These are phyloP conservation scores for Russula abietina DNA, from an alignment of 768 basidiomycete genomes.

Conservation along the genomic window DNA sequence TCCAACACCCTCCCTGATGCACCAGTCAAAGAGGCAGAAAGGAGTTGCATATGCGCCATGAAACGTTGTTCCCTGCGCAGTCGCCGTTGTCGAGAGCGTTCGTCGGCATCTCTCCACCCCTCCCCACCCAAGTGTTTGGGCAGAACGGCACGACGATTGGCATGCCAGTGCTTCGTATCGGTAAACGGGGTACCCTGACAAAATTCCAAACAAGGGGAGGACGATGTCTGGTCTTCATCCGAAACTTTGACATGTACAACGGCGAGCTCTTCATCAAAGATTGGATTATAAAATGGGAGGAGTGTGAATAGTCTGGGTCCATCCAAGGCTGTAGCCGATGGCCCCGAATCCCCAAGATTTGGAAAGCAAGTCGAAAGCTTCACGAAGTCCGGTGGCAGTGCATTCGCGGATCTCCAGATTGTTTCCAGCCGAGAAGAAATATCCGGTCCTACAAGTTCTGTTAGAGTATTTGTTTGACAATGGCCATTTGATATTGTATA, in stretches of 20 bases:
- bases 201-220: slow-evolving; percentile 34
- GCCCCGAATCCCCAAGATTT: background rate
- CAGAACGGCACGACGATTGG: slow-evolving; percentile 40
- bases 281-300: slow-evolving; percentile 36
- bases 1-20: slow-evolving; percentile 50
- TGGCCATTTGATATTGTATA: slow-evolving; percentile 31
- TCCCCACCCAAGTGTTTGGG: slow-evolving; percentile 52
- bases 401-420: slow-evolving; percentile 28
- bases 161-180: slow-evolving; percentile 61
- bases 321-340: slow-evolving; percentile 24
- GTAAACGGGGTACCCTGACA: slow-evolving; percentile 37
- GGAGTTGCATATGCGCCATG: slow-evolving; percentile 50
- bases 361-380: slow-evolving; percentile 24
- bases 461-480: slow-evolving; percentile 12
- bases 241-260: slow-evolving; percentile 31
- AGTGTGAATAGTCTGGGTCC: slow-evolving; percentile 18
- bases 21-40: slow-evolving; percentile 59
- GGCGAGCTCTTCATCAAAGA: slow-evolving; percentile 40
- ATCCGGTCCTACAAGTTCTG: slow-evolving; percentile 31
- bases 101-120: slow-evolving; percentile 31
- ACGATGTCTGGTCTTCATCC: slow-evolving; percentile 21
- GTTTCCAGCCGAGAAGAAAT: slow-evolving; percentile 26
- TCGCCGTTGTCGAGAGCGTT: slow-evolving; percentile 34
- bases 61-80: slow-evolving; percentile 48
- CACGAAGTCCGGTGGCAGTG: slow-evolving; percentile 28